Evolutionary conservation across 495 filamentous ascomycete genomes (phyloP), one percentile per base, ranked within the genome.

Genomic region (Bombardia bombarda): DNA sequence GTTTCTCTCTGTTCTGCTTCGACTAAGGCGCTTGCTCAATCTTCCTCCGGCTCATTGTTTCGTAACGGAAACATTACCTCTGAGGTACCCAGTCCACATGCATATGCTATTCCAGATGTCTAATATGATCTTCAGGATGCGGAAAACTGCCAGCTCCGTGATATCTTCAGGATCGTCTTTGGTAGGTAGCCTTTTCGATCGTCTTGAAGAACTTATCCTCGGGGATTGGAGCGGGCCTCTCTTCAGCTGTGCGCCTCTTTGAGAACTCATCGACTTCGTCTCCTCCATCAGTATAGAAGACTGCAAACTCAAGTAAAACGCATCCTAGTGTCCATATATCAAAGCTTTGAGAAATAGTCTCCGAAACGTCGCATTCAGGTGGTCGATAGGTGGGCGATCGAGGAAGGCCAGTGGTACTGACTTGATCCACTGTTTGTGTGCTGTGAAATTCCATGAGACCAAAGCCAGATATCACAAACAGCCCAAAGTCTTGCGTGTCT

Each of bases 381-480:
- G 39, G 39, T 10, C 39, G 39, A 14, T 42, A 42, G 4, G 39
- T 42, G 14, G 23, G 19, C 4, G 39, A 18, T 17, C 14, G 3
- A 3, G n/a, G 25, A 3, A 42, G 9, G 6, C 4, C 4, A 7
- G 3, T 22, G 6, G 39, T 7, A 17, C 24, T 24, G 9, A 42
- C 39, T 8, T 42, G 13, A 17, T 42, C 39, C 28, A 17, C 20
- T 7, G 39, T 28, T 3, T 22, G 4, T 8, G 9, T 13, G 24
- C 7, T 12, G 23, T 42, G 39, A 17, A 42, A 42, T 10, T 26
- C 3, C 6, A 26, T 42, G 14, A 42, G 28, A 10, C 39, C 39
- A 42, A 42, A 42, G 26, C 32, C 39, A 6, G 39, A 42, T 4
- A 42, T 32, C 5, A 42, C 39, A 17, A 42, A 42, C 28, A 28